phyloP scores from a whole-genome alignment of 2,329 filamentous ascomycete species.

The Aspergillus neoniger region DNA sequence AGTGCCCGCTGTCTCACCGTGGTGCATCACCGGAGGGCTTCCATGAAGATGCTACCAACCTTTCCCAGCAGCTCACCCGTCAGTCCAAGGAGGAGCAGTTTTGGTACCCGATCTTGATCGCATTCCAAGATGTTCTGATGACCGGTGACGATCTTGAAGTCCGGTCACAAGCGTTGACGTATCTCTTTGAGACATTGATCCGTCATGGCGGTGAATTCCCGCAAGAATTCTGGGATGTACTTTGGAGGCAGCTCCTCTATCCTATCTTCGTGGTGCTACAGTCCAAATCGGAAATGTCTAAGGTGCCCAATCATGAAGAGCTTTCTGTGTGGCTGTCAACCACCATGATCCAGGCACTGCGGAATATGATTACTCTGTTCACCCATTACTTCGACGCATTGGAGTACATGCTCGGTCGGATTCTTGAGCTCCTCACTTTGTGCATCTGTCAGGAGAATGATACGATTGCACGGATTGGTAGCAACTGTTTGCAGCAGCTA shows the following conservation, averaged over 20 bases:
- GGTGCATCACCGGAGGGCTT: slow-evolving; percentile 50
- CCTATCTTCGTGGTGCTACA: slow-evolving; percentile 98
- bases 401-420: slow-evolving; percentile 98
- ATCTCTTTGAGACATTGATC: slow-evolving; percentile 92
- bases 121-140: slow-evolving; percentile 99
- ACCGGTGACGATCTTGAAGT: slow-evolving; percentile 98
- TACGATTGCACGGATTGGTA: slow-evolving; percentile 95
- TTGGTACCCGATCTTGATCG: slow-evolving; percentile 97
- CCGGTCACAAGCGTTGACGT: slow-evolving; percentile 81
- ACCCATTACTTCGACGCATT: slow-evolving; percentile 97
- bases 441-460: slow-evolving; percentile 99
- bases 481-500: slow-evolving; percentile 94
- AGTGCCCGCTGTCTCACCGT: slow-evolving; percentile 82
- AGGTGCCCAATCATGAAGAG: slow-evolving; percentile 93
- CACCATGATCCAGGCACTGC: slow-evolving; percentile 97
- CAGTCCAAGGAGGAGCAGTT: slow-evolving; percentile 96
- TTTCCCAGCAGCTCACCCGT: slow-evolving; percentile 66
- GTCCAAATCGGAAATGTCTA: slow-evolving; percentile 93
- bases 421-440: slow-evolving; percentile 86
- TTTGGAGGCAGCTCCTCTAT: slow-evolving; percentile 95
- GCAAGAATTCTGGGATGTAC: slow-evolving; percentile 94
- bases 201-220: slow-evolving; percentile 90
- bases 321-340: slow-evolving; percentile 98
- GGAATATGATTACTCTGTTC: slow-evolving; percentile 98
- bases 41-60: slow-evolving; percentile 49